A percentile compares a stretch with the other conserved stretches of the same genome.
Conservation (phyloP, 495 filamentous ascomycete genomes). For the Penicilliopsis zonata region DNA sequence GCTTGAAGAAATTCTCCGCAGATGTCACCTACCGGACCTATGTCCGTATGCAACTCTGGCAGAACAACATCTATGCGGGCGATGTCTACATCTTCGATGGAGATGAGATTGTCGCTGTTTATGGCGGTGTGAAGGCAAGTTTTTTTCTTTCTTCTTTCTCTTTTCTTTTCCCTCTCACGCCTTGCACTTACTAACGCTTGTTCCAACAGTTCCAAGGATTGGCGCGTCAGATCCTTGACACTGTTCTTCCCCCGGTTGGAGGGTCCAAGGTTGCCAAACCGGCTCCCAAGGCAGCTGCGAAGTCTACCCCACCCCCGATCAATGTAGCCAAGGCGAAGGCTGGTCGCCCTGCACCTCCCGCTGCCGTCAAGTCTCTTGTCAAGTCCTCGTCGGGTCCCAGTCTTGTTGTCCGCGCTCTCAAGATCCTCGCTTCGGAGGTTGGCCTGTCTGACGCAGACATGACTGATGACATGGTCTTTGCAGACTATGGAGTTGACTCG, state of each 20-base stretch:
- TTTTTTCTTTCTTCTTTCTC: too few relatives aligned
- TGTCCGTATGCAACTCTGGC: slow-evolving; percentile 48
- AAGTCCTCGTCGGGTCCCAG: slow-evolving; percentile 13
- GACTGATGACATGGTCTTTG: slow-evolving; percentile 35
- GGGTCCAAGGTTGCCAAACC: slow-evolving; percentile 13
- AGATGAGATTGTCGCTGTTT: slow-evolving; percentile 52
- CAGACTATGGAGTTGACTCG: slow-evolving; percentile 42
- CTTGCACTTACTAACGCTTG: not conserved
- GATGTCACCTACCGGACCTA: slow-evolving; percentile 60
- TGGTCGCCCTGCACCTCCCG: slow-evolving; percentile 7
- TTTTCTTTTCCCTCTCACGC: not conserved
- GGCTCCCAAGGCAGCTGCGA: slow-evolving; percentile 10
- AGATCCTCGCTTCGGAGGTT: slow-evolving; percentile 54
- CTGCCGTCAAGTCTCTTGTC: slow-evolving; percentile 13
- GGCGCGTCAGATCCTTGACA: slow-evolving; percentile 54
- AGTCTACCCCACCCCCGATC: slow-evolving; percentile 21
- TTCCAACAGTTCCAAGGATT: slow-evolving; percentile 47
- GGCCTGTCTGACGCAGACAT: slow-evolving; percentile 52
- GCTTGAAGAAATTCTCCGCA: slow-evolving; percentile 49
- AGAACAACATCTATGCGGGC: slow-evolving; percentile 32
- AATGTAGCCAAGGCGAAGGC: slow-evolving; percentile 23
- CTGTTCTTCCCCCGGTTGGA: slow-evolving; percentile 48
- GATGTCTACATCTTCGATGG: slow-evolving; percentile 43
- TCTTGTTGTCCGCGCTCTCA: slow-evolving; percentile 33
- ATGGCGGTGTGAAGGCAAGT: slow-evolving; percentile 50